These are phyloP conservation scores for Crithidia fasciculata DNA, from an alignment of 208 protist species.

Conservation along the genomic window DNA sequence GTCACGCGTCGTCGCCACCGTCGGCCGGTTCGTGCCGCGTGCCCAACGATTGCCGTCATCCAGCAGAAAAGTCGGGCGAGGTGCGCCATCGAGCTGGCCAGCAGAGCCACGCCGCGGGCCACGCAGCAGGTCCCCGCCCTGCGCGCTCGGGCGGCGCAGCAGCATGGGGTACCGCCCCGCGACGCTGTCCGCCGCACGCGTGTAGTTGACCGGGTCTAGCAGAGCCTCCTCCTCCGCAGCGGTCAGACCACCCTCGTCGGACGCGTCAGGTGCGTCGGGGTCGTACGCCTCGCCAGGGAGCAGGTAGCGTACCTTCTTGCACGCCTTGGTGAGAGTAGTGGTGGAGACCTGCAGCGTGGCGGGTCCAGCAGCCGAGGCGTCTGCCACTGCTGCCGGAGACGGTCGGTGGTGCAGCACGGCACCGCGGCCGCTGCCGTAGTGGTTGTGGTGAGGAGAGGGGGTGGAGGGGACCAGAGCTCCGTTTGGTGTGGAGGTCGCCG, in stretches of 20 bases:
- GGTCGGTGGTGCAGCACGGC: conserved; percentile 16
- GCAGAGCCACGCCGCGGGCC: not conserved
- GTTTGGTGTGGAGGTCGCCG: not conserved
- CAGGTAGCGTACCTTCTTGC: conserved; percentile 66
- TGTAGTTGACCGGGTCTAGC: conserved; percentile 49
- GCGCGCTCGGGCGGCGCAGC: conserved; percentile 28
- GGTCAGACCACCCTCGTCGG: conserved; percentile 34
- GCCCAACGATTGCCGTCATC: conserved; percentile 55
- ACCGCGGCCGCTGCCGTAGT: conserved; percentile 10
- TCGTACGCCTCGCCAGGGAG: conserved; percentile 38
- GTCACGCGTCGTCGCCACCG: conserved; percentile 47
- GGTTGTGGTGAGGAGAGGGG: not conserved
- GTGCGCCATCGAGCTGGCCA: not conserved
- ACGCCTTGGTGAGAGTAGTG: conserved; percentile 57
- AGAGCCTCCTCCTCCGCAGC: conserved; percentile 44
- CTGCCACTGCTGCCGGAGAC: conserved; percentile 4
- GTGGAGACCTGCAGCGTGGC: conserved; percentile 51
- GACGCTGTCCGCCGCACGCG: conserved; percentile 21
- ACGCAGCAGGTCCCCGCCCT: conserved; percentile 22
- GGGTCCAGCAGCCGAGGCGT: not conserved
- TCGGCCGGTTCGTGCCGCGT: conserved; percentile 40
- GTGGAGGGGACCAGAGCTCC: not conserved
- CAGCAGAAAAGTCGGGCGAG: conserved; percentile 39
- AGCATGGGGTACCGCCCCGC: conserved; percentile 33
- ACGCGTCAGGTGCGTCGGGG: conserved; percentile 42